Evolutionary conservation across 352 stramenopile genomes (phyloP).

Genomic region (Pythium periplocum): DNA sequence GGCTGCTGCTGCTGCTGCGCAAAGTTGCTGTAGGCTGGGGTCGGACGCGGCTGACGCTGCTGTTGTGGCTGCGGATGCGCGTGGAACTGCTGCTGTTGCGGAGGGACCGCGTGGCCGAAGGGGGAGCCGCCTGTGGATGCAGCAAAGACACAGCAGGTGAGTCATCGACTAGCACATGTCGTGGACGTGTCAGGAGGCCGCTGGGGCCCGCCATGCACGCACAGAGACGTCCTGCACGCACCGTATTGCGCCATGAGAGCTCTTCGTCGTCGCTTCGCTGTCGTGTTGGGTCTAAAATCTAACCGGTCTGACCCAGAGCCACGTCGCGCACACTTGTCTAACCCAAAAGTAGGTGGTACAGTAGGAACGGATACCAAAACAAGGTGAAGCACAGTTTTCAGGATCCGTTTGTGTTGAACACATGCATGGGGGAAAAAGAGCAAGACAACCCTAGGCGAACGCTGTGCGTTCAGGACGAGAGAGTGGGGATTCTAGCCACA

Average conservation of each 20-base stretch:
- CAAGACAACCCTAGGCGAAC: too few relatives aligned
- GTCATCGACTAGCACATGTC: background rate
- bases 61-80: slow-evolving; percentile 31
- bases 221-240: slow-evolving; percentile 1
- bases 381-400: slow-evolving; percentile 3
- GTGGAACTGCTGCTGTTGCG: slow-evolving; percentile 14
- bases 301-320: slow-evolving; percentile 7
- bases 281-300: background rate
- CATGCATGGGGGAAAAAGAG: too few relatives aligned
- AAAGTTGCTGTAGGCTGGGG: slow-evolving; percentile 5
- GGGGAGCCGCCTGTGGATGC: too few relatives aligned
- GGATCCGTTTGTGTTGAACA: background rate
- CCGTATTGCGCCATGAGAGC: slow-evolving; percentile 15
- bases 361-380: slow-evolving; percentile 5
- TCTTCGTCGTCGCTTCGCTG: background rate
- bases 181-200: too few relatives aligned
- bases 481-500: too few relatives aligned
- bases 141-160: too few relatives aligned
- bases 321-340: slow-evolving; percentile 3
- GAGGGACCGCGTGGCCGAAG: too few relatives aligned
- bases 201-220: background rate
- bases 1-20: background rate
- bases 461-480: too few relatives aligned
- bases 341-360: too few relatives aligned
- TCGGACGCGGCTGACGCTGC: slow-evolving; percentile 12